These are phyloP conservation scores for Capsella bursapastoris DNA, from an alignment of 345 rosid species.

Conservation along the genomic window DNA sequence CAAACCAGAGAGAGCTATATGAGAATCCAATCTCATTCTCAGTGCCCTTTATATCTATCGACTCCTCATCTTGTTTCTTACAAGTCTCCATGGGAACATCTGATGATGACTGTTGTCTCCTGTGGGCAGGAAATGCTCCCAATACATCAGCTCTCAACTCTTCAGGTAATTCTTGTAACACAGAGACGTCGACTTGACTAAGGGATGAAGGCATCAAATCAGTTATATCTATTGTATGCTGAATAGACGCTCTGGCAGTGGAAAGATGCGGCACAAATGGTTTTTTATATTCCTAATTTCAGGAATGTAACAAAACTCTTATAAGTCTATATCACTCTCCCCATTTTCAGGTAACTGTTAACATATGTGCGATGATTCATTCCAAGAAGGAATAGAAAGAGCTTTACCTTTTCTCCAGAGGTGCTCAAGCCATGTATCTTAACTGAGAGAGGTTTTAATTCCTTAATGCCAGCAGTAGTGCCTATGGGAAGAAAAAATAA, in stretches of 20 bases:
- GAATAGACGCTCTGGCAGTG: conserved; percentile 40
- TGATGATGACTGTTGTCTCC: conserved; percentile 48
- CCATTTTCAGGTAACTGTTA: not conserved
- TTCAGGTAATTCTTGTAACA: conserved; percentile 83
- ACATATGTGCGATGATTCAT: not conserved
- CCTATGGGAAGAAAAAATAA: not conserved
- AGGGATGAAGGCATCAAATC: conserved; percentile 80
- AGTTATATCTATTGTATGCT: conserved; percentile 41
- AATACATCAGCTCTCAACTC: conserved; percentile 71
- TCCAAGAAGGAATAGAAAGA: conserved; percentile 23
- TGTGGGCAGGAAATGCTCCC: conserved; percentile 66
- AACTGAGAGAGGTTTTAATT: conserved; percentile 39
- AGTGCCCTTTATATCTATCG: conserved; percentile 33
- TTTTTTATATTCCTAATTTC: conserved; percentile 33
- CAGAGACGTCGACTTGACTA: conserved; percentile 79
- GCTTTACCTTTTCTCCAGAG: conserved; percentile 52
- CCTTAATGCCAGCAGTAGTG: conserved; percentile 35
- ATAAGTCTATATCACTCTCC: not conserved
- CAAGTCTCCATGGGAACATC: conserved; percentile 42
- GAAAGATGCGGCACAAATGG: conserved; percentile 18
- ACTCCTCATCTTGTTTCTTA: conserved; percentile 46
- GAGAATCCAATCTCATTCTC: conserved; percentile 47
- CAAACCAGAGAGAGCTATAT: conserved; percentile 60
- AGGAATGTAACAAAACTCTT: conserved; percentile 15
- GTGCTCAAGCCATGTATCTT: conserved; percentile 35